Evolutionary conservation across 75 land plant genomes (phyloP), one percentile per base, ranked within the genome.

Genomic region (Larix kaempferi): DNA sequence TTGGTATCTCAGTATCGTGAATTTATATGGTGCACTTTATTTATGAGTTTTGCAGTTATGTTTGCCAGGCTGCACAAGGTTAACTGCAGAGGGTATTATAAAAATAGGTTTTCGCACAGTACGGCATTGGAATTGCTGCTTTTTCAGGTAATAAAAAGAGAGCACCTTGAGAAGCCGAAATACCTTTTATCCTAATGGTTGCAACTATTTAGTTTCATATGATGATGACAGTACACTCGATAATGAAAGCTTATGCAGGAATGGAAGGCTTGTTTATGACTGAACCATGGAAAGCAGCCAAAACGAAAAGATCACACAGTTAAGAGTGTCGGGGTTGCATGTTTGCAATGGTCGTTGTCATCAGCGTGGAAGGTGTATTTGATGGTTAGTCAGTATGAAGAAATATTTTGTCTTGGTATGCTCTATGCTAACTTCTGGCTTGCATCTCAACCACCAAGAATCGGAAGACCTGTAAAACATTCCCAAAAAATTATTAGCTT

Each of bases 351-450:
- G 84, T 33, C 85, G 98, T 29, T 95, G 95, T 65, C 77, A 72
- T 26, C 81, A 82, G 57, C 93, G 98, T 82, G 98, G 98, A 11
- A 80, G 79, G 52, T 95, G 98, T 64, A 80, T 93, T 10, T 58
- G 88, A 83, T 52, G 57, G 39, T 29, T 37, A 57, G 39, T 29
- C 92, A 80, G 3, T 91, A 85, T 64, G 93, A 87, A 77, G 93
- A 91, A 64, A 95, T 89, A 29, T 93, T 92, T 59, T 85, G 73
- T 44, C 29, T 88, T 79, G 93, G 89, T 2, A 62, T 76, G 73
- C 66, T 91, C 22, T 93, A 95, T 60, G 73, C 85, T 0, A 62
- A 74, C 15, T 95, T 95, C 83, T 82, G 78, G 86, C 80, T 81
- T 73, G 49, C 55, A 81, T 23, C 80, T 80, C 37, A 84, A 84